Percentiles rank a stretch among this genome's conserved stretches.
Conservation (phyloP, 1,139 yeast genomes). For the Geotrichum restrictum region DNA sequence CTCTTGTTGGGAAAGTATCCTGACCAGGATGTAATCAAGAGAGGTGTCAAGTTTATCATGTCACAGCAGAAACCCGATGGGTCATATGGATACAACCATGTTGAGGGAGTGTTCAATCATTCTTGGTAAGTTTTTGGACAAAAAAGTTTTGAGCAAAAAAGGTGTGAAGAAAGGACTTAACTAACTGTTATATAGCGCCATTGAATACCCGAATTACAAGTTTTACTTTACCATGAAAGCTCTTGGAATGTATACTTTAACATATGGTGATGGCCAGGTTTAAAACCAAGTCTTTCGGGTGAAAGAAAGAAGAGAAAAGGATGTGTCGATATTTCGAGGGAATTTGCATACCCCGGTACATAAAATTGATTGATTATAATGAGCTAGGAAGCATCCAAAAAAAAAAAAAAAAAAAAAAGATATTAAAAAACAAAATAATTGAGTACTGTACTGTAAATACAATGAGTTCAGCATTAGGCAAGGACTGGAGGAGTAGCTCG, state of each 20-base stretch:
- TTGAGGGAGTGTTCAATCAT: conserved; percentile 96
- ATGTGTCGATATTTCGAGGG: not conserved
- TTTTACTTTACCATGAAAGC: conserved; percentile 91
- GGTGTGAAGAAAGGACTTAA: conserved; percentile 29
- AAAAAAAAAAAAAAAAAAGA: too few species aligned
- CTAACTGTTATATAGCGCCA: conserved; percentile 47
- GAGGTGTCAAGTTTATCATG: conserved; percentile 64
- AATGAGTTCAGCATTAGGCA: too few species aligned
- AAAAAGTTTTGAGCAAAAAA: conserved; percentile 35
- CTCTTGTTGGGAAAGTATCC: conserved; percentile 80
- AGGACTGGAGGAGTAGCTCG: not conserved
- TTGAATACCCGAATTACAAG: conserved; percentile 92
- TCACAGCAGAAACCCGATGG: conserved; percentile 69
- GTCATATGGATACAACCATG: conserved; percentile 79
- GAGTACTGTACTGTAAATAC: too few species aligned
- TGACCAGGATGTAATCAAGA: conserved; percentile 53
- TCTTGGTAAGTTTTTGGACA: conserved; percentile 43
- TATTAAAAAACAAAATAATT: too few species aligned
- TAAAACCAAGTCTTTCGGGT: too few species aligned
- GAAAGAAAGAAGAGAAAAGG: not conserved
- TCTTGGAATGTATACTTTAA: conserved; percentile 61
- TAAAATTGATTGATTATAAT: not conserved
- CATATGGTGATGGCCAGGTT: conserved; percentile 24
- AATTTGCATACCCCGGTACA: not conserved
- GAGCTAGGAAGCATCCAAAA: too few species aligned